Conservation (phyloP, 1,284 basidiomycete species). For the Ustilago lituana region DNA sequence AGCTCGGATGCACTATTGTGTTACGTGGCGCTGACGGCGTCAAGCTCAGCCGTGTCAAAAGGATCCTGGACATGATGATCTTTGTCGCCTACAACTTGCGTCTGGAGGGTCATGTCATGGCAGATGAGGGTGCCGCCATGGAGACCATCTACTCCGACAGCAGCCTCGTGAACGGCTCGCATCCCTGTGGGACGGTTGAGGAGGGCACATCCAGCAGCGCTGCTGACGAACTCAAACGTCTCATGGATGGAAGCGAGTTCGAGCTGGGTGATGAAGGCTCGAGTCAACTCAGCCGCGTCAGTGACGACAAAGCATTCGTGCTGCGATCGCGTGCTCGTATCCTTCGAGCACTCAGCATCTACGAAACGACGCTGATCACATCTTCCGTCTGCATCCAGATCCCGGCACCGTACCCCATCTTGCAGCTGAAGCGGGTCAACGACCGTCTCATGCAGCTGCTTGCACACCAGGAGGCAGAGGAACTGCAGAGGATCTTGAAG, state of each 20-base stretch:
- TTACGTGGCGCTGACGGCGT: slow-evolving; percentile 86
- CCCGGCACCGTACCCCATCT: slow-evolving; percentile 49
- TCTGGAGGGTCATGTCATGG: slow-evolving; percentile 92
- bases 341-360: slow-evolving; percentile 47
- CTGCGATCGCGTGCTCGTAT: slow-evolving; percentile 37
- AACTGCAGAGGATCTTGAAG: slow-evolving; percentile 44
- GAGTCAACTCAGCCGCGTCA: slow-evolving; percentile 18
- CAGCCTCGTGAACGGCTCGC: slow-evolving; percentile 30
- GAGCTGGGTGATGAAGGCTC: slow-evolving; percentile 18
- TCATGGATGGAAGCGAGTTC: slow-evolving; percentile 8
- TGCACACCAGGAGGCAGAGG: slow-evolving; percentile 42
- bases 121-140: slow-evolving; percentile 74
- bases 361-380: slow-evolving; percentile 54
- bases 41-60: slow-evolving; percentile 85
- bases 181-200: slow-evolving; percentile 31
- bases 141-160: slow-evolving; percentile 50
- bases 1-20: slow-evolving; percentile 93
- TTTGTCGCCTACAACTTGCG: slow-evolving; percentile 90
- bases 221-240: slow-evolving; percentile 32
- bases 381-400: slow-evolving; percentile 55
- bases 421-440: slow-evolving; percentile 50
- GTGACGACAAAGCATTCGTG: slow-evolving; percentile 33
- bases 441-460: slow-evolving; percentile 51
- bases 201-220: slow-evolving; percentile 20
- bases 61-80: slow-evolving; percentile 87